Base-by-base conservation (phyloP, 1,284 basidiomycete species). In the Rhodotorula sp. region DNA sequence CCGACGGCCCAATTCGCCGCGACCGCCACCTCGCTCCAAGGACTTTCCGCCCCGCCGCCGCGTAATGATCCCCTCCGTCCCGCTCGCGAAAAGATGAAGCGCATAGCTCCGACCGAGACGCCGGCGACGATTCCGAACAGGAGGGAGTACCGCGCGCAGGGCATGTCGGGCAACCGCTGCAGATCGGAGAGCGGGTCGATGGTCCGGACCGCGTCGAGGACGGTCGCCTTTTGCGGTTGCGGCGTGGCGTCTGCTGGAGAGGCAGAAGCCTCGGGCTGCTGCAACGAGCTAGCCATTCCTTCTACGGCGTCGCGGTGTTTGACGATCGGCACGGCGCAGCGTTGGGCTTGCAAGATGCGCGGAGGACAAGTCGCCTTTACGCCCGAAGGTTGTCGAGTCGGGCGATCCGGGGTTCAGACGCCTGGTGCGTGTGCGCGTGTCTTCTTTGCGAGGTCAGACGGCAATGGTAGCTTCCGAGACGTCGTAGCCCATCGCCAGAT, bases 1-100 rank as follows among this genome's bases (percentile, higher is more conserved):
- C 70, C 74, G 8, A 76, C 74, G 5, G 74, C 74, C 74, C 74
- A 76, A 38, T 76, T 76, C 45, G 74, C 72, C n/a, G 74, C 74
- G 0, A 52, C 47, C 18, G 56, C 68, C 1, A 69, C 55, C 52
- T 71, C 60, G 15, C 55, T 28, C 66, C 66, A 67, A 12, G 48
- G 28, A 19, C 59, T 31, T 1, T 56, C 56, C n/a, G 47, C 7
- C 1, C 55, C 62, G 8, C 57, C 70, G 6, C 63, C 62, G 15
- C 34, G n/a, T 14, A 70, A 23, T n/a, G 56, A 59, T n/a, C 71
- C 70, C 10, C 66, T 50, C 45, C 69, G 38, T 16, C 63, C 65
- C 5, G 62, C 48, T 3, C 69, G 54, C 21, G 57, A 60, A 49
- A 76, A 76, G 19, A 76, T 19, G 64, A 76, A 76, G 6, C 75